Evolutionary conservation across 2,329 filamentous ascomycete genomes (phyloP).

Genomic region (Gaeumannomyces sp.): DNA sequence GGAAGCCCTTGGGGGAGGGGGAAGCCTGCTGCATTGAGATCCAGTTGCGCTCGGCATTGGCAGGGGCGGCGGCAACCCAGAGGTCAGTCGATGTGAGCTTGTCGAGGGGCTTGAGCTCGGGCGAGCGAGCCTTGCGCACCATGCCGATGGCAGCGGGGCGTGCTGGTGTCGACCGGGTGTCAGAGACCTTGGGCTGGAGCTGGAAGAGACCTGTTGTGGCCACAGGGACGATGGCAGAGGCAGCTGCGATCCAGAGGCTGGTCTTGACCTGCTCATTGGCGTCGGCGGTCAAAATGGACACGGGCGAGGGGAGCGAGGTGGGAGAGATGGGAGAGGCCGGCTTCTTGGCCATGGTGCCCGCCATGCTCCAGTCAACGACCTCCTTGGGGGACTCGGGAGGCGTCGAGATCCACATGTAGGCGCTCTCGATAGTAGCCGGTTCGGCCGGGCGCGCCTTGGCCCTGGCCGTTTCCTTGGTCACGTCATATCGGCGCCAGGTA

Average conservation of each 20-base stretch:
- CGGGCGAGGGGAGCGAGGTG: neutral
- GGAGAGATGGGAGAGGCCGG: neutral
- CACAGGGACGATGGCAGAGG: neutral
- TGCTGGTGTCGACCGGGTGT: conserved; percentile 15
- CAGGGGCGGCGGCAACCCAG: conserved; percentile 16
- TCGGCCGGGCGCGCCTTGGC: conserved; percentile 23
- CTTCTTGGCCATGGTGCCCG: neutral
- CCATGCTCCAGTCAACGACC: conserved; percentile 3
- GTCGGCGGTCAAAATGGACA: neutral
- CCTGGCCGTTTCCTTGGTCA: conserved; percentile 21
- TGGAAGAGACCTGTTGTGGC: conserved; percentile 6
- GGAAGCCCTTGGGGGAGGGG: neutral
- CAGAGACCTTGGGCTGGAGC: neutral
- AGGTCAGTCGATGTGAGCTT: conserved; percentile 20
- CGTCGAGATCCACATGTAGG: conserved; percentile 10
- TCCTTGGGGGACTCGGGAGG: neutral
- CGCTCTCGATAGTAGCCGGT: conserved; percentile 23
- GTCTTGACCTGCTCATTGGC: neutral
- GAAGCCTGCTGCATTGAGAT: conserved; percentile 15
- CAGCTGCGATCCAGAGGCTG: neutral
- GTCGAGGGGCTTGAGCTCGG: conserved; percentile 21
- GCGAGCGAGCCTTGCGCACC: conserved; percentile 21
- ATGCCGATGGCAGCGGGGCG: conserved; percentile 24
- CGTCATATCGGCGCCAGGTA: conserved; percentile 24
- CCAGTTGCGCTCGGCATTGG: conserved; percentile 21